phyloP scores from a whole-genome alignment of 495 filamentous ascomycete species.

The Xylaria bambusicola region DNA sequence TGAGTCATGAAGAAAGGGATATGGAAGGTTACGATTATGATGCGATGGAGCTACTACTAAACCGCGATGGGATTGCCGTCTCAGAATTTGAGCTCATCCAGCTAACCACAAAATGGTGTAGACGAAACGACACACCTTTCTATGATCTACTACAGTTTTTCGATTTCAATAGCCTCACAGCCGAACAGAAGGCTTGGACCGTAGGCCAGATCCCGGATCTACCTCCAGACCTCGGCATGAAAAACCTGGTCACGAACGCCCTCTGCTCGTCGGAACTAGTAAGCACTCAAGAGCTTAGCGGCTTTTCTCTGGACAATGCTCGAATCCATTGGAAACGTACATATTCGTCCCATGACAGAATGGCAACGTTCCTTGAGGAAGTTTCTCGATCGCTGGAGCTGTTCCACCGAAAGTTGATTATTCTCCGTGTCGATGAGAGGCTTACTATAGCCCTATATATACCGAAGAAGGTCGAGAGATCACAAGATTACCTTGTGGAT shows the following conservation, averaged over 20 bases:
- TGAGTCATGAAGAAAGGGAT: not conserved
- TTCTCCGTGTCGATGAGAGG: conserved; percentile 47
- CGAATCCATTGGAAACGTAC: conserved; percentile 48
- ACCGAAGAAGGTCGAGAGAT: conserved; percentile 41
- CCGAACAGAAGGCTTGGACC: conserved; percentile 47
- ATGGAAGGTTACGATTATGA: conserved; percentile 35
- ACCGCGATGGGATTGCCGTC: conserved; percentile 42
- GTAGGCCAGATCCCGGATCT: conserved; percentile 41
- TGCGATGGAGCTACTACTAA: conserved; percentile 44
- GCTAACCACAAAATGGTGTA: conserved; percentile 46
- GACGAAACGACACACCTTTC: conserved; percentile 32
- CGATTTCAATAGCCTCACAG: conserved; percentile 43
- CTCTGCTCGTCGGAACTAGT: conserved; percentile 45
- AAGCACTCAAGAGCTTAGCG: conserved; percentile 30
- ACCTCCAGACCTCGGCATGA: conserved; percentile 19
- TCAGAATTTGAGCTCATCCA: conserved; percentile 53
- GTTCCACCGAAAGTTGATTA: conserved; percentile 51
- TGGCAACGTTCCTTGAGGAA: conserved; percentile 43
- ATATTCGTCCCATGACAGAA: conserved; percentile 42
- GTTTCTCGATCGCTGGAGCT: conserved; percentile 35
- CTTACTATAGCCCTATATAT: conserved; percentile 54
- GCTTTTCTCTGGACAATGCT: conserved; percentile 41
- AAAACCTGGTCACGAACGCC: conserved; percentile 42
- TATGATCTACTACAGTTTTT: conserved; percentile 43
- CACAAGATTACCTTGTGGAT: conserved; percentile 42